Percentiles rank a stretch among this genome's conserved stretches.
Conservation (phyloP, 2,329 filamentous ascomycete genomes). For the Iodosphaeria phyllophila region DNA sequence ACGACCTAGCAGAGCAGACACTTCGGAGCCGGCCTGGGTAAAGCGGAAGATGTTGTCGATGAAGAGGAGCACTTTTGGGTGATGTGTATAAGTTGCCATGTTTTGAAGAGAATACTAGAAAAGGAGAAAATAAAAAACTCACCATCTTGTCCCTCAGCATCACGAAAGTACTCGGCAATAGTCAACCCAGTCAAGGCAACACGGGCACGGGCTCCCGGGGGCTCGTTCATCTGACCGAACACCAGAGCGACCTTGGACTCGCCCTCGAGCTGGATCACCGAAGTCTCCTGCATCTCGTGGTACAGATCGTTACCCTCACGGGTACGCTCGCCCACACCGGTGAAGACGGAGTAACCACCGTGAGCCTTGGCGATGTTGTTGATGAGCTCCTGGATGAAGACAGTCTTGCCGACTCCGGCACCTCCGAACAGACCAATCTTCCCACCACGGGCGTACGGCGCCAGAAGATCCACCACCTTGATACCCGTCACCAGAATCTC, state of each 20-base stretch:
- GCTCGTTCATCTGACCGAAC: conserved; percentile 99
- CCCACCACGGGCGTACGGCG: conserved; percentile 99
- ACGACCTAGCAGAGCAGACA: conserved; percentile 97
- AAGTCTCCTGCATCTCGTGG: conserved; percentile 99
- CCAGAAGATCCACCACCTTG: conserved; percentile 98
- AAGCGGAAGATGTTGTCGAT: conserved; percentile 99
- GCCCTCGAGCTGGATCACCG: conserved; percentile 97
- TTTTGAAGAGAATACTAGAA: neutral
- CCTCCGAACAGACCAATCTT: conserved; percentile 99
- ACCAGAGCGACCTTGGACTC: conserved; percentile 99
- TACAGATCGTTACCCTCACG: conserved; percentile 99
- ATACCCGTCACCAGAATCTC: conserved; percentile 98
- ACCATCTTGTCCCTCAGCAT: conserved; percentile 70
- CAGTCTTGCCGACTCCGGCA: conserved; percentile 99
- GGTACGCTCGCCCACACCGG: conserved; percentile 99
- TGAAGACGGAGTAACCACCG: conserved; percentile 99
- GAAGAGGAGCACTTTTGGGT: conserved; percentile 98
- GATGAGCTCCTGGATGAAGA: conserved; percentile 99
- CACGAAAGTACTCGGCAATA: conserved; percentile 68
- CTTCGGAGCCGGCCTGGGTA: conserved; percentile 98
- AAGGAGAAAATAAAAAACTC: conserved; percentile 12
- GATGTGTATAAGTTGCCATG: conserved; percentile 15
- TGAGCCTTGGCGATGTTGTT: conserved; percentile 99
- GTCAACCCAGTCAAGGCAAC: conserved; percentile 86
- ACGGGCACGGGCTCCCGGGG: conserved; percentile 98